Base-by-base conservation (phyloP, 2,329 filamentous ascomycete genomes). In the Colletotrichum sp. region DNA sequence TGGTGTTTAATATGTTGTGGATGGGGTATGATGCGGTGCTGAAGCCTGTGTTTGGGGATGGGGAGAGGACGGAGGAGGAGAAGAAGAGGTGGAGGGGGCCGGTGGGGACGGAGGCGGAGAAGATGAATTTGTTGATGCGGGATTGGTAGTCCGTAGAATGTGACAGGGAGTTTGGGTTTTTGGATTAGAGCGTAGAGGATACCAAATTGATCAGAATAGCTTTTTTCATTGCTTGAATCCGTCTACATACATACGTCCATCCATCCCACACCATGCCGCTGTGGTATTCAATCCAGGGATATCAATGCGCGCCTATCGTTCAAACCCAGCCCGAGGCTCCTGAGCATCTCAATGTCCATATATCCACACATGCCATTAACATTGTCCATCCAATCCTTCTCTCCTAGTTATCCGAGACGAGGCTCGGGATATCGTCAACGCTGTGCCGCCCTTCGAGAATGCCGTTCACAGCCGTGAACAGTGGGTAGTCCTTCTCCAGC, bases 391-490 rank as follows among this genome's bases (percentile, higher is more conserved):
- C 4, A 18, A n/a, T 9, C 15, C 7, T 26, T 28, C 24, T 26
- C 21, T 36, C 57, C 63, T 75, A 79, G 64, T 67, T 77, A 15
- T 84, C 82, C 36, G 85, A 86, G 15, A 94, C 91, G 72, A 97
- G 88, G 72, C 89, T 88, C 28, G 96, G 95, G 80, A 98, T 96
- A 80, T 98, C 94, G 78, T 96, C 92, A 21, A 96, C 94, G 79
- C 92, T 92, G 80, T 93, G 92, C 78, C 92, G 92, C 77, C 95
- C 95, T 80, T 95, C 90, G 61, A 98, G 86, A 80, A 98, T 96
- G 78, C 85, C 92, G 78, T 95, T 93, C 67, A 99, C 96, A 1
- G 95, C 95, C 10, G 95, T 98, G 83, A 99, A 98, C 8, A 99
- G 88, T 24, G 97, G 97, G 84, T 98, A 99, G 67, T 98, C 94